These are phyloP conservation scores for Cryptococcus sp. DNA, from an alignment of 1,284 basidiomycete species.

Conservation along the genomic window DNA sequence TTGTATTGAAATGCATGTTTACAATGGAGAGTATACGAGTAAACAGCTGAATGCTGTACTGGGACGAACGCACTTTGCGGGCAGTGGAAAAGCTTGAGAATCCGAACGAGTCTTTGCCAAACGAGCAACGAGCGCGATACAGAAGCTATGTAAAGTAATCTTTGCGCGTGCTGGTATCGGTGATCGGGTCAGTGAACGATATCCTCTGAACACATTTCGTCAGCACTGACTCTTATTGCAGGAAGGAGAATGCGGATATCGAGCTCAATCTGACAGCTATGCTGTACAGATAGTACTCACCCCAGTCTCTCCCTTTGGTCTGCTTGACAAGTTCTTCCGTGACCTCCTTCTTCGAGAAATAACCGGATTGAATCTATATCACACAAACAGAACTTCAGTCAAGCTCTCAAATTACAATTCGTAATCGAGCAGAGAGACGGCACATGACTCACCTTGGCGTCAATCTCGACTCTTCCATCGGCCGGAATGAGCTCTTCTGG, in stretches of 20 bases:
- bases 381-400: not conserved
- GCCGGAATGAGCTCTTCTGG: constrained; percentile 84
- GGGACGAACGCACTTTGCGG: too few relatives aligned
- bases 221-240: not conserved
- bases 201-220: not conserved
- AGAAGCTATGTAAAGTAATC: too few relatives aligned
- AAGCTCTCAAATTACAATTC: not conserved
- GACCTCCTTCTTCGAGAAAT: constrained; percentile 75
- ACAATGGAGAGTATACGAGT: too few relatives aligned
- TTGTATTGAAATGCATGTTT: too few relatives aligned
- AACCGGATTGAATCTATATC: constrained; percentile 78
- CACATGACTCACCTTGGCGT: constrained; percentile 63
- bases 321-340: constrained; percentile 73
- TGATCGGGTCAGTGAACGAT: not conserved
- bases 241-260: not conserved
- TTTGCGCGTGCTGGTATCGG: too few relatives aligned
- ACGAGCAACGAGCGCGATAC: too few relatives aligned
- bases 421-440: constrained; percentile 3
- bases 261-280: too few relatives aligned
- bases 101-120: too few relatives aligned
- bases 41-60: too few relatives aligned
- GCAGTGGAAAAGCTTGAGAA: too few relatives aligned
- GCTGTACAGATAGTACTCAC: constrained; percentile 36
- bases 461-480: constrained; percentile 91
- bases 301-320: constrained; percentile 89